phyloP scores from a whole-genome alignment of 139 green algal genomes.

The Pycnococcus provasolii region DNA sequence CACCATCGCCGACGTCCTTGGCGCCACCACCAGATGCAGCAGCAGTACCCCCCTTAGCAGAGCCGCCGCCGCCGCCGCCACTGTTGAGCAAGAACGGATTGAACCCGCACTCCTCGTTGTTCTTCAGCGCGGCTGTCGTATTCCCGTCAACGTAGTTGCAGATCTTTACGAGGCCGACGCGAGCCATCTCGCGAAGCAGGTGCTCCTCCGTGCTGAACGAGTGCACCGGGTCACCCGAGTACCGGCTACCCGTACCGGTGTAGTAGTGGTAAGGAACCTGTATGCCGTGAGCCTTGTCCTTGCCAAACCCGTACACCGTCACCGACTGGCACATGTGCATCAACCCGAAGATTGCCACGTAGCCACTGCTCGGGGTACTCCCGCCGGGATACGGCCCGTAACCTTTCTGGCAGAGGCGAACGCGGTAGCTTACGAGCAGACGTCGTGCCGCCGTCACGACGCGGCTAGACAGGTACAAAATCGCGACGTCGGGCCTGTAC shows the following conservation, averaged over 20 bases:
- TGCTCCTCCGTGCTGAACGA: conserved; percentile 11
- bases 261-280: conserved; percentile 23
- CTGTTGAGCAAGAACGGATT: no score
- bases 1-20: no score
- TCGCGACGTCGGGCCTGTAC: conserved; percentile 14
- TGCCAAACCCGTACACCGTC: conserved; percentile 24
- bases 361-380: conserved; percentile 9
- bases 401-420: conserved; percentile 1
- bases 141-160: background rate
- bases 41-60: no score
- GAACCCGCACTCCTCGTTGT: no score
- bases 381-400: conserved; percentile 11
- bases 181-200: background rate
- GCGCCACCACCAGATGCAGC: no score
- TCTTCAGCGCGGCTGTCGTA: no score
- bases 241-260: background rate
- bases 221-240: conserved; percentile 9
- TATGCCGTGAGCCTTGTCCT: background rate
- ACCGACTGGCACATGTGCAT: conserved; percentile 20
- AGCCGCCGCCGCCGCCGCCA: no score
- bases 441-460: conserved; percentile 5
- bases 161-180: background rate
- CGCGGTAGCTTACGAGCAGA: conserved; percentile 11
- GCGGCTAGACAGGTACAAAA: conserved; percentile 4
- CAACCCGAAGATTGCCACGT: conserved; percentile 12